Evolutionary conservation across 2,329 filamentous ascomycete species (phyloP).

Genomic region (Aspergillus udagawae): DNA sequence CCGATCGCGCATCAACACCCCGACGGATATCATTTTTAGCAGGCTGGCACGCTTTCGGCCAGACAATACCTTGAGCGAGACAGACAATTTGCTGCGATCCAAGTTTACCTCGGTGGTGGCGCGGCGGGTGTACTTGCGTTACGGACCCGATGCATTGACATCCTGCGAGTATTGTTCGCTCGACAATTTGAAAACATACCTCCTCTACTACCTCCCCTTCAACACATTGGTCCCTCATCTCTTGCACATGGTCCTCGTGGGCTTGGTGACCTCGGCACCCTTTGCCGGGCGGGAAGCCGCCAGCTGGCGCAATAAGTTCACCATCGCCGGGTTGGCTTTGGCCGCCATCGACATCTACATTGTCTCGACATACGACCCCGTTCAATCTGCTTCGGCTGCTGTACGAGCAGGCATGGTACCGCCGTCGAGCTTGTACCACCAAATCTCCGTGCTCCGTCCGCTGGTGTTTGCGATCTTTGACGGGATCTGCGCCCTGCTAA

Average conservation of each 20-base stretch:
- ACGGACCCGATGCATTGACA: constrained; percentile 69
- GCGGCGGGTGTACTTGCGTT: constrained; percentile 76
- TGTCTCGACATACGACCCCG: constrained; percentile 60
- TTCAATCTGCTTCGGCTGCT: constrained; percentile 54
- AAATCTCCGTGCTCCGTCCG: constrained; percentile 57
- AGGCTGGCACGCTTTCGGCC: constrained; percentile 55
- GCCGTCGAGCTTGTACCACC: constrained; percentile 32
- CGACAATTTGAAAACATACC: constrained; percentile 66
- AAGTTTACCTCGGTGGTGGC: constrained; percentile 69
- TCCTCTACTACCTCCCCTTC: constrained; percentile 72
- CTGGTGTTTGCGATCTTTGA: constrained; percentile 64
- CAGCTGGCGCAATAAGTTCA: constrained; percentile 68
- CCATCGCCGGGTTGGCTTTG: constrained; percentile 57
- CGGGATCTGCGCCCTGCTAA: constrained; percentile 55
- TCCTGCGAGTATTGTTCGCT: constrained; percentile 77
- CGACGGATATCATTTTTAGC: constrained; percentile 78
- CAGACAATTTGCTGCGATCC: constrained; percentile 62
- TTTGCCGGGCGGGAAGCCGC: constrained; percentile 61
- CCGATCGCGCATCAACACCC: constrained; percentile 75
- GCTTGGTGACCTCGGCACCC: constrained; percentile 66
- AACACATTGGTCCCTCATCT: constrained; percentile 73
- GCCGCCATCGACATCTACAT: constrained; percentile 64
- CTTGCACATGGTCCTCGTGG: constrained; percentile 67
- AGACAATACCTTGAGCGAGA: constrained; percentile 38
- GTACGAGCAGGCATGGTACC: constrained; percentile 62